These are phyloP conservation scores for Neopestalotiopsis sp. DNA, from an alignment of 2,329 filamentous ascomycete genomes.

Conservation along the genomic window DNA sequence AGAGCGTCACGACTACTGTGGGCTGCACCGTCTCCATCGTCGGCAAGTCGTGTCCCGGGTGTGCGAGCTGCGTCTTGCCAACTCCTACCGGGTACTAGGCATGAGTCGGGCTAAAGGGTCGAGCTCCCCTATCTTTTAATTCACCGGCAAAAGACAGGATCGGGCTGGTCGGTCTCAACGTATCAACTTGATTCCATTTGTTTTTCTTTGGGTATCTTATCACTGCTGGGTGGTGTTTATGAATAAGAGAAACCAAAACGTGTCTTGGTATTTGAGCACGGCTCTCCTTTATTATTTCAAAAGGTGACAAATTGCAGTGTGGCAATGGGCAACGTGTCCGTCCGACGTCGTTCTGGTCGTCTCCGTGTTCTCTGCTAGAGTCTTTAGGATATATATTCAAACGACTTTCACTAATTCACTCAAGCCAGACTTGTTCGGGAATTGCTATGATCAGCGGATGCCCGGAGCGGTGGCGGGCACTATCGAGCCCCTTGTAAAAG, in stretches of 20 bases:
- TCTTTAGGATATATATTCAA: slow-evolving; percentile 1
- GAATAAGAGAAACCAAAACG: neutral
- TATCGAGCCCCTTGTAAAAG: neutral
- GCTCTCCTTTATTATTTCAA: neutral
- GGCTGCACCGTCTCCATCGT: slow-evolving; percentile 2
- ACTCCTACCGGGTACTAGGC: neutral
- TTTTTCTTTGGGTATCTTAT: neutral
- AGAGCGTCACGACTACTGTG: neutral
- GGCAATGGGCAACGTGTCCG: neutral
- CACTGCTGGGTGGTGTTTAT: neutral
- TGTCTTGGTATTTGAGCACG: neutral
- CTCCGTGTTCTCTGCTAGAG: neutral
- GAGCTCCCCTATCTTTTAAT: slow-evolving; percentile 1
- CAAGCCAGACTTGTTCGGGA: neutral
- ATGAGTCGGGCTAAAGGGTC: neutral
- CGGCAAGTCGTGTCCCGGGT: neutral
- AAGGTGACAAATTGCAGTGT: neutral
- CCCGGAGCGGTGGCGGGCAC: neutral
- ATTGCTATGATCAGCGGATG: slow-evolving; percentile 2
- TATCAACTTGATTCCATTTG: neutral
- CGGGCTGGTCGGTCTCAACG: neutral
- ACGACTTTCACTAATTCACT: neutral
- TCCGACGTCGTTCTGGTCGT: neutral
- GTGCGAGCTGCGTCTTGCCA: slow-evolving; percentile 3
- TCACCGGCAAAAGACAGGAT: neutral